Conservation (phyloP, 2,329 filamentous ascomycete genomes). For the Xylariaceae sp. region DNA sequence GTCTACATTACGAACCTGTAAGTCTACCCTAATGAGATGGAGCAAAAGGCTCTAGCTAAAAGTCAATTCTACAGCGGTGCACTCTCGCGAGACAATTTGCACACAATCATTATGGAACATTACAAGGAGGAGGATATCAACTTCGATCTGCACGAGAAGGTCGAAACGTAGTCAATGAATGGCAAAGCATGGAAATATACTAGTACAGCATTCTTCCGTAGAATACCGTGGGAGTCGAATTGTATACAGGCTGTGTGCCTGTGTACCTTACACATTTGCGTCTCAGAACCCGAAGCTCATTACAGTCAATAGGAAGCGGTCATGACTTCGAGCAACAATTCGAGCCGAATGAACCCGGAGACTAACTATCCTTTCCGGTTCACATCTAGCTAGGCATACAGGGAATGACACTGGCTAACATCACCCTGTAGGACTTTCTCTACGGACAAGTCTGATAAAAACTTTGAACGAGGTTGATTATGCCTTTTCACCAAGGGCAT, state of each 20-base stretch:
- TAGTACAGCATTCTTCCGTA: neutral
- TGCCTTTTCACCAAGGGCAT: neutral
- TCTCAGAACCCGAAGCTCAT: neutral
- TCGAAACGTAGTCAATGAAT: neutral
- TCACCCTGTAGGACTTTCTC: neutral
- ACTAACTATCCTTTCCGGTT: neutral
- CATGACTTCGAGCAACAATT: neutral
- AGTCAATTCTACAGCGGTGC: slow-evolving; percentile 26
- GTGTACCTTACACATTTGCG: neutral
- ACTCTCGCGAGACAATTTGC: slow-evolving; percentile 58
- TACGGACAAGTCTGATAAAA: neutral
- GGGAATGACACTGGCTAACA: neutral
- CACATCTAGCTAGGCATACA: neutral
- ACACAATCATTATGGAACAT: slow-evolving; percentile 67
- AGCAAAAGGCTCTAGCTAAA: slow-evolving; percentile 1
- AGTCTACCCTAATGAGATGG: slow-evolving; percentile 32
- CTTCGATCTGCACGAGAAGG: slow-evolving; percentile 44
- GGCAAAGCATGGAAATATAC: neutral
- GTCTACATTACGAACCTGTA: slow-evolving; percentile 82
- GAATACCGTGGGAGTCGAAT: neutral
- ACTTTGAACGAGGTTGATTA: neutral
- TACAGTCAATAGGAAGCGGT: neutral
- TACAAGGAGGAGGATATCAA: slow-evolving; percentile 69
- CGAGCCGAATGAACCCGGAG: neutral
- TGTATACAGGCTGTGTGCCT: neutral